Evolutionary conservation across 306 rosid species (phyloP).

Genomic region (Rubus parviflorus): DNA sequence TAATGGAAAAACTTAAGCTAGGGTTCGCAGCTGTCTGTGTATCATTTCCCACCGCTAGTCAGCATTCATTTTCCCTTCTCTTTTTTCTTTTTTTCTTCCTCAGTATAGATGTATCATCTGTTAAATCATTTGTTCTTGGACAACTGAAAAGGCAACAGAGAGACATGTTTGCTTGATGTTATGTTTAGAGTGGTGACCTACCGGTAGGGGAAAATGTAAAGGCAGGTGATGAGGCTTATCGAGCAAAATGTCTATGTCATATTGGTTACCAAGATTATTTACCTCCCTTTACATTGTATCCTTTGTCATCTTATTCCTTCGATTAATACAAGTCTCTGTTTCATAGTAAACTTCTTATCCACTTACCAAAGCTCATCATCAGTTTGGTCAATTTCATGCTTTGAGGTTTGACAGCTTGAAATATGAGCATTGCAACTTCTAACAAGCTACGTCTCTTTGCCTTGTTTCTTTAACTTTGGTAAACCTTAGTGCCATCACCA

Average conservation of each 20-base stretch:
- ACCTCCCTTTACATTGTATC: constrained; percentile 16
- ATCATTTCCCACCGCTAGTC: constrained; percentile 34
- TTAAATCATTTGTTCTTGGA: constrained; percentile 61
- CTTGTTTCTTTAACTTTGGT: background rate
- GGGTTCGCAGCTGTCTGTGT: constrained; percentile 33
- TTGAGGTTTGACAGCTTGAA: background rate
- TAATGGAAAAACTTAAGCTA: constrained; percentile 60
- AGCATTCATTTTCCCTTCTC: constrained; percentile 16
- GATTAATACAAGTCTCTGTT: constrained; percentile 22
- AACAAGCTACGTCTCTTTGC: background rate
- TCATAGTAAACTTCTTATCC: background rate
- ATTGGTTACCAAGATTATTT: constrained; percentile 40
- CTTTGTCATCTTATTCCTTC: constrained; percentile 23
- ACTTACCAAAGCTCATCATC: background rate
- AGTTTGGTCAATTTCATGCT: background rate
- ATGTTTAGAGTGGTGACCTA: constrained; percentile 47
- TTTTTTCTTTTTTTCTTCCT: background rate
- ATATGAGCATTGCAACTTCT: background rate
- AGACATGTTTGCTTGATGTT: constrained; percentile 49
- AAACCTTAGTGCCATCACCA: background rate
- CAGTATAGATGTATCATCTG: constrained; percentile 46
- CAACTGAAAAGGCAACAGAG: constrained; percentile 46
- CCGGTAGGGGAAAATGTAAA: constrained; percentile 33
- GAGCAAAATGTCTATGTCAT: constrained; percentile 35
- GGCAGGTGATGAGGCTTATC: constrained; percentile 38